phyloP scores from a whole-genome alignment of 768 basidiomycete species.

The Lactarius evosmus region DNA sequence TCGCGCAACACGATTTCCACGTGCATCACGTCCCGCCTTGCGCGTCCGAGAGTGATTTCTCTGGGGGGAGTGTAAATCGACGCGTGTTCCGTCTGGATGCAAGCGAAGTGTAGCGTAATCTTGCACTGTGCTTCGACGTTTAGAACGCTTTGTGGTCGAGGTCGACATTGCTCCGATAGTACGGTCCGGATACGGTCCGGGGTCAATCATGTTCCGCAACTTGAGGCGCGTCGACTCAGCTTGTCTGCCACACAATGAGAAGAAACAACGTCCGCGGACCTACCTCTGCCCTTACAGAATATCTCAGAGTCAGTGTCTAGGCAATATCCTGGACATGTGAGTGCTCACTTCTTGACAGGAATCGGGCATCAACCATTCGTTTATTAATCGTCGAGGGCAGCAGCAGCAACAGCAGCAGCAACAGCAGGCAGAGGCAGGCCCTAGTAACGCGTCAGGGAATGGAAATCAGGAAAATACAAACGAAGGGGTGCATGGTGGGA shows the following conservation, averaged over 20 bases:
- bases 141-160: background rate
- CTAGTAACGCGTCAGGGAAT: constrained; percentile 37
- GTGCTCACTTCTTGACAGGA: constrained; percentile 37
- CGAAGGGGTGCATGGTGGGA: constrained; percentile 28
- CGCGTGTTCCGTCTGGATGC: constrained; percentile 61
- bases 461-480: constrained; percentile 21
- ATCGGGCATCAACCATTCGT: constrained; percentile 48
- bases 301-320: constrained; percentile 54
- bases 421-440: constrained; percentile 44
- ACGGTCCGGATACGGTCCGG: background rate
- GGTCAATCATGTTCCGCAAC: background rate
- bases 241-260: constrained; percentile 6
- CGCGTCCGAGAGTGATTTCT: constrained; percentile 37
- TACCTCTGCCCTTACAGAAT: constrained; percentile 80
- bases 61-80: constrained; percentile 38
- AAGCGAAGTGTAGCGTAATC: constrained; percentile 64
- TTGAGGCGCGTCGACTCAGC: background rate
- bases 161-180: background rate
- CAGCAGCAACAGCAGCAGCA: constrained; percentile 36
- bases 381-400: constrained; percentile 39
- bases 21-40: constrained; percentile 42
- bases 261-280: constrained; percentile 72
- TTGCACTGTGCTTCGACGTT: constrained; percentile 53
- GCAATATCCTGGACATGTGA: too few species aligned
- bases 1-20: constrained; percentile 63